Evolutionary conservation across 805 yeast species (phyloP), one percentile per base, ranked within the genome.

Genomic region (Nakazawaea sp.): DNA sequence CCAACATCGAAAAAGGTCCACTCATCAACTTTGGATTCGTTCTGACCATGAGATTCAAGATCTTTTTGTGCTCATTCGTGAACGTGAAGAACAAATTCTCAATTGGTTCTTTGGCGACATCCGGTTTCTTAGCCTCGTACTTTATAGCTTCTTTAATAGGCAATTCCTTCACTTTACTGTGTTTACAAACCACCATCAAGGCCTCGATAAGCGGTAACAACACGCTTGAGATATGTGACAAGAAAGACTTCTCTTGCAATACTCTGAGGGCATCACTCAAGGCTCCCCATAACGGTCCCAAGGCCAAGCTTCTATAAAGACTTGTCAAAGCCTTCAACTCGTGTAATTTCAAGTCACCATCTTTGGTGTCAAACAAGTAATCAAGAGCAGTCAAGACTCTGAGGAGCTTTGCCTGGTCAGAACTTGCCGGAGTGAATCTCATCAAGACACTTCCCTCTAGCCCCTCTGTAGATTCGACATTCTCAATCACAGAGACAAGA

Each of bases 181-280:
- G 94, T 51, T 89, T 89, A 59, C 96, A 88, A n/a, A 92, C 92
- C 34, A 90, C 95, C 95, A 92, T 87, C 40, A 92, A 65, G 0
- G 96, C 79, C 55, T 90, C 98, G 43, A 90, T 86, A 43, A 88
- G 58, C 0, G 97, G 97, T 18, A 90, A 64, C 18, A 89, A 59
- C 1, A 85, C 81, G 1, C 95, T 81, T 0, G 95, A 88, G 31
- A 86, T 75, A 32, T 77, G 76, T 17, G 73, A 62, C 45, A 80
- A 59, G 12, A 66, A 64, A 12, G 71, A 66, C 28, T 72, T 70
- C 17, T 71, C 77, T 50, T 81, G 90, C 41, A 84, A 62, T 5
- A 70, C 66, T 29, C 75, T 59, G 48, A 87, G 62, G 46, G 86
- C 79, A 34, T 75, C 83, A 60, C 92, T 81, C 32, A 86, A 66